phyloP scores from a whole-genome alignment of 192 early-diverging fungal species.

The Phlyctochytrium arcticum region DNA sequence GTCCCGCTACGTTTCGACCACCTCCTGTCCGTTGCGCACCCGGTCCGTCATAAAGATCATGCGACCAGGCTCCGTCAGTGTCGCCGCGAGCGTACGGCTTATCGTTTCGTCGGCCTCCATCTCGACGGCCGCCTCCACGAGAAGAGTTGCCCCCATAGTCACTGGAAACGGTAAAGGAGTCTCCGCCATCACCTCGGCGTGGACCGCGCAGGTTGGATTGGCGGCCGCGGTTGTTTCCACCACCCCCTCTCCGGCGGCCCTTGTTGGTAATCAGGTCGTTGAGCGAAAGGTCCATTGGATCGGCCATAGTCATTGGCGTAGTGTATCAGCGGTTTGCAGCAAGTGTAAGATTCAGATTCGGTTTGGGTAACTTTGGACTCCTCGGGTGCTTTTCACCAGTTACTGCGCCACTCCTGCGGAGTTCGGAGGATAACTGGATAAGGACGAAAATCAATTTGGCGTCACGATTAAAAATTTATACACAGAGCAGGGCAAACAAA shows the following conservation, averaged over 20 bases:
- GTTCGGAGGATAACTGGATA: no score
- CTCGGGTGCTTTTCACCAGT: no score
- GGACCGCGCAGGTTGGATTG: background rate
- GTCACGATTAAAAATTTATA: no score
- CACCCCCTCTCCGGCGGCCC: background rate
- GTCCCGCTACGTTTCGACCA: background rate
- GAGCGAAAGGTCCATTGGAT: constrained; percentile 24
- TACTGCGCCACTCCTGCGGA: no score
- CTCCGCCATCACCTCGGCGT: background rate
- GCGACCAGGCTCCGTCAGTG: constrained; percentile 11
- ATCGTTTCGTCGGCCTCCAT: background rate
- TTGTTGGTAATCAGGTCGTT: constrained; percentile 12
- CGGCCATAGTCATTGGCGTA: constrained; percentile 15
- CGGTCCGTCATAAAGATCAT: constrained; percentile 21
- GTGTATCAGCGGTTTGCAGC: no score
- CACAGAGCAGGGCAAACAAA: no score
- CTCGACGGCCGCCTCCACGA: background rate
- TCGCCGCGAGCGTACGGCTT: constrained; percentile 20
- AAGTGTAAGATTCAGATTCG: no score
- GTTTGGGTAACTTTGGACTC: no score
- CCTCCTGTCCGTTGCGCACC: background rate
- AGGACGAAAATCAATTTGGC: no score
- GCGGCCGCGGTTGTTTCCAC: background rate
- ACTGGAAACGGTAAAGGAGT: background rate
- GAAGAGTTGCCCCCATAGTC: background rate